Base-by-base conservation (phyloP, 306 rosid genomes). In the Citrullus mucosospermus region DNA sequence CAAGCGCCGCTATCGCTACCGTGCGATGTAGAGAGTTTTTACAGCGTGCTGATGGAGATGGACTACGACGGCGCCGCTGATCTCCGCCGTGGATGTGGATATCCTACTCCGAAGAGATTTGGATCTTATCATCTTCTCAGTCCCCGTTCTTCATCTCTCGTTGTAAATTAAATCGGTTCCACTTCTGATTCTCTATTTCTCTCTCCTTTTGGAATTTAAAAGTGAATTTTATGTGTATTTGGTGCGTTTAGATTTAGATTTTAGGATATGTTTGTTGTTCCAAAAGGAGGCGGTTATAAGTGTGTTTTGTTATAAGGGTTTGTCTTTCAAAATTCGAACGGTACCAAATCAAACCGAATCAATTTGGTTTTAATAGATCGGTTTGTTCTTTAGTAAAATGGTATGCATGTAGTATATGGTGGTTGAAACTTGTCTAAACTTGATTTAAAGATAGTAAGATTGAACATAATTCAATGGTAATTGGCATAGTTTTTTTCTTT, bases 1-100 rank as follows among this genome's bases (percentile, higher is more conserved):
- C 88, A 90, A 72, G 98, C 97, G 22, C 97, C 98, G 25, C 82
- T 93, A 1, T 80, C 68, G 3, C 91, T 93, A 75, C 97, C 98
- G 12, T 93, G 98, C 78, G 25, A 89, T 44, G 93, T 90, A n/a
- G 87, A 85, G 38, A n/a, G 88, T 2, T 93, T 93, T 77, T 57
- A 69, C 80, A 87, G 79, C 78, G 93, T 93, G 3, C 60, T 93
- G 79, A 60, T 84, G 84, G 96, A 93, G 61, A 93, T 93, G 88
- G 97, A 90, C 28, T 80, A 83, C 46, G 65, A 22, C 43, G 72
- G 55, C 14, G 74, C 75, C 58, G 71, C 4, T n/a, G 25, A 81
- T 68, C 69, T 77, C 56, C 84, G 28, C 53, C 86, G 39, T 0
- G 89, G 86, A 6, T 88, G 96, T 79, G 84, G 80, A 62, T 81